These are phyloP conservation scores for Aureobasidium sp. DNA, from an alignment of 2,329 filamentous ascomycete genomes.

Conservation along the genomic window DNA sequence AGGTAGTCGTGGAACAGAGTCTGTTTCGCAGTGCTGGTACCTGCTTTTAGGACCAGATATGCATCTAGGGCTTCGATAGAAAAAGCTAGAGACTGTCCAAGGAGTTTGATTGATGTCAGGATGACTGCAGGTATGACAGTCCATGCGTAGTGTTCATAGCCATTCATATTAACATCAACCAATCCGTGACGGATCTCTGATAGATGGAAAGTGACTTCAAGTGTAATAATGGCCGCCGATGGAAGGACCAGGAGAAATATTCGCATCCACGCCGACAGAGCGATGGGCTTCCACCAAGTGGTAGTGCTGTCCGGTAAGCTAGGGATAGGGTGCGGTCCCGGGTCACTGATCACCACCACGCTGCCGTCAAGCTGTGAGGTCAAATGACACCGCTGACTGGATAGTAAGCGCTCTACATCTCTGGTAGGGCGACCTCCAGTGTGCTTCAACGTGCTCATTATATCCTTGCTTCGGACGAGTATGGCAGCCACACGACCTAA, in stretches of 20 bases:
- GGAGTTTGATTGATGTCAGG: background rate
- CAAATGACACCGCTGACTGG: background rate
- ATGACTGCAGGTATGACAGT: background rate
- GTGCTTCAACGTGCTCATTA: background rate
- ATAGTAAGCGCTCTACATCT: background rate
- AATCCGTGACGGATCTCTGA: background rate
- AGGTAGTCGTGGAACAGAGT: background rate
- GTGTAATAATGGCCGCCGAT: background rate
- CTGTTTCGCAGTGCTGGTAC: background rate
- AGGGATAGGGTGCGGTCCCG: background rate
- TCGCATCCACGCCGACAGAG: background rate
- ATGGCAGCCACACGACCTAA: background rate
- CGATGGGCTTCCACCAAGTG: background rate
- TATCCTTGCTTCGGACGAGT: background rate
- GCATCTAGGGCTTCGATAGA: background rate
- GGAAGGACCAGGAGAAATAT: background rate
- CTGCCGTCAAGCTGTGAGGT: background rate
- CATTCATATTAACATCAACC: background rate
- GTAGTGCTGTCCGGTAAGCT: fast-evolving
- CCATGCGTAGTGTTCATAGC: background rate
- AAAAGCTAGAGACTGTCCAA: background rate
- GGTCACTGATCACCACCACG: background rate
- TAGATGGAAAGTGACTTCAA: background rate
- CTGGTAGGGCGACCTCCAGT: background rate
- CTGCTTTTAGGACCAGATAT: background rate